Conservation (phyloP, 495 filamentous ascomycete species). For the Talaromyces proteolyticus region DNA sequence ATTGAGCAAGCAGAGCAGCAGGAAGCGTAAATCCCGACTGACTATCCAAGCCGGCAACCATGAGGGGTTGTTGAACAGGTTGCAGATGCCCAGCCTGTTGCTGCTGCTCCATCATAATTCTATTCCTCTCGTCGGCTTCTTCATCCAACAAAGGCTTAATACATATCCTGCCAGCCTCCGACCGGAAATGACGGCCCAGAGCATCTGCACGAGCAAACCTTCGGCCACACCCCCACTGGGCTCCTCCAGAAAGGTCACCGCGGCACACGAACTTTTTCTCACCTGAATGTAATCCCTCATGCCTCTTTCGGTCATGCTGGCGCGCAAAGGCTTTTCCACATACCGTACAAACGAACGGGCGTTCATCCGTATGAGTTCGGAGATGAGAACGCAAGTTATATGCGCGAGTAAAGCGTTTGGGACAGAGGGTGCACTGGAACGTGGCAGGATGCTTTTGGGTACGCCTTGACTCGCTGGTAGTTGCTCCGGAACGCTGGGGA, state of each 20-base stretch:
- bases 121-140: slow-evolving; percentile 72
- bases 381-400: slow-evolving; percentile 91
- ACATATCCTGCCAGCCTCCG: slow-evolving; percentile 90
- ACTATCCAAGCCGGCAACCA: slow-evolving; percentile 35
- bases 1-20: slow-evolving; percentile 82
- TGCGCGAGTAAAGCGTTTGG: slow-evolving; percentile 81
- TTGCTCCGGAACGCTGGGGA: slow-evolving; percentile 70
- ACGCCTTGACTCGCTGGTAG: slow-evolving; percentile 59
- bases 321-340: slow-evolving; percentile 95
- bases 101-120: slow-evolving; percentile 59
- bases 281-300: slow-evolving; percentile 85
- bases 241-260: slow-evolving; percentile 75
- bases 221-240: slow-evolving; percentile 87
- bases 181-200: slow-evolving; percentile 92
- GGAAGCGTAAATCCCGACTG: slow-evolving; percentile 60
- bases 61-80: slow-evolving; percentile 34
- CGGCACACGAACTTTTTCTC: slow-evolving; percentile 98
- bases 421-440: slow-evolving; percentile 80
- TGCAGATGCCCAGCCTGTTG: slow-evolving; percentile 29
- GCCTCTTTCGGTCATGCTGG: slow-evolving; percentile 88
- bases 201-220: slow-evolving; percentile 95
- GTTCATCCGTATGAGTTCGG: slow-evolving; percentile 86
- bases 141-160: slow-evolving; percentile 94
- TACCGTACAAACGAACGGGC: slow-evolving; percentile 91
- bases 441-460: slow-evolving; percentile 94